A percentile compares a stretch with the other conserved stretches of the same genome.
Conservation (phyloP, 176 grass and related monocot genomes). For the Miscanthus lutarioriparius region DNA sequence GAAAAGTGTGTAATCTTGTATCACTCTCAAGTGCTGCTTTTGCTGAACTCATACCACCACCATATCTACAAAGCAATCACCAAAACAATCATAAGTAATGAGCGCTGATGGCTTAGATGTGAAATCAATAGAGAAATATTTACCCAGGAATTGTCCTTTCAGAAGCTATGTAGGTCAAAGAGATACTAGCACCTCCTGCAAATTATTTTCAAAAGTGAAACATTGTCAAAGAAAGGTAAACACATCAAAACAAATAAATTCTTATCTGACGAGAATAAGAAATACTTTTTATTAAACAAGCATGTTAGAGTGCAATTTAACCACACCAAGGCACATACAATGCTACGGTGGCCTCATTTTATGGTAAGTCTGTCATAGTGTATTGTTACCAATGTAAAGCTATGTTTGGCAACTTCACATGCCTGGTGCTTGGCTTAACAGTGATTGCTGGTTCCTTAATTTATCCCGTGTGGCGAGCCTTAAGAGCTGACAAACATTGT, state of each 20-base stretch:
- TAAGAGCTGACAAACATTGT: background rate
- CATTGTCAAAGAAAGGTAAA: background rate
- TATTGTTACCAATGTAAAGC: background rate
- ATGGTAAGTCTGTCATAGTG: background rate
- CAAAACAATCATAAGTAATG: conserved; percentile 23
- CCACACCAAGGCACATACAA: background rate
- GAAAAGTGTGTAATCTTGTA: conserved; percentile 57
- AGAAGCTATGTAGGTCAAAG: conserved; percentile 89
- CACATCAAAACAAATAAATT: background rate
- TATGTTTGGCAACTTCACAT: background rate
- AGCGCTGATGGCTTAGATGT: background rate
- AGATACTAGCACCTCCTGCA: conserved; percentile 85
- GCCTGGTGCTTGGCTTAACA: background rate
- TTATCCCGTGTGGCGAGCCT: background rate
- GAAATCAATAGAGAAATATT: conserved; percentile 25
- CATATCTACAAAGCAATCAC: conserved; percentile 59
- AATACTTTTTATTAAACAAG: background rate
- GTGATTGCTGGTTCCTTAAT: background rate
- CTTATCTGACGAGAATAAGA: background rate
- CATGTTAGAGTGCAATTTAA: background rate
- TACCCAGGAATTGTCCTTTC: conserved; percentile 93
- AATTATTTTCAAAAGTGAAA: conserved; percentile 23
- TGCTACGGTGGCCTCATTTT: background rate
- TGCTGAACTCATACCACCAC: conserved; percentile 95
- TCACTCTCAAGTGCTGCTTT: conserved; percentile 97